Evolutionary conservation across 371 early-diverging fungal species (phyloP).

Genomic region (Mucor mucedo): DNA sequence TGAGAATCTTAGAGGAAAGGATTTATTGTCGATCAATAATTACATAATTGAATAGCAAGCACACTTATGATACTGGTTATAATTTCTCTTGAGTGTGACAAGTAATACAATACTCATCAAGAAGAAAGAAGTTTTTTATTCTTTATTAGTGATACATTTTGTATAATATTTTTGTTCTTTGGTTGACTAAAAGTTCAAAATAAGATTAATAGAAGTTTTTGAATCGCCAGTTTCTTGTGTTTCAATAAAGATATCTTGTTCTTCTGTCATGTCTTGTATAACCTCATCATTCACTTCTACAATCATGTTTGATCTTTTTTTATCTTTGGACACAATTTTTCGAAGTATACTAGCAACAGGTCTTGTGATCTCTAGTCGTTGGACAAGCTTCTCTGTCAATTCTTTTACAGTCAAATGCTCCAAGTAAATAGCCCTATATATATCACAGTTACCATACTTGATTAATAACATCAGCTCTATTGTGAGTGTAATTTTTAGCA

Average conservation of each 20-base stretch:
- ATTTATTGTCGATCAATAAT: too few relatives aligned
- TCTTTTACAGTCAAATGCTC: conserved; percentile 56
- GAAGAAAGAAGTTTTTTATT: too few relatives aligned
- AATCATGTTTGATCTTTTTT: conserved; percentile 31
- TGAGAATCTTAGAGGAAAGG: too few relatives aligned
- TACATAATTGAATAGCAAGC: too few relatives aligned
- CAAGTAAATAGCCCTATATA: conserved; percentile 57
- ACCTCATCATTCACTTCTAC: conserved; percentile 58
- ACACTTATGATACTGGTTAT: too few relatives aligned
- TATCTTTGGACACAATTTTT: conserved; percentile 26
- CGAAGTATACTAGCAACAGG: conserved; percentile 21
- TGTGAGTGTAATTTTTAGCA: conserved; percentile 7
- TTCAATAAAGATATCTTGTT: conserved; percentile 57
- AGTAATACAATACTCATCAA: too few relatives aligned
- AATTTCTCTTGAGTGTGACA: too few relatives aligned
- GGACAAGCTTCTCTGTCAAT: conserved; percentile 39
- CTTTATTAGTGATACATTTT: too few relatives aligned
- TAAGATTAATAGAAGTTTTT: conserved; percentile 5
- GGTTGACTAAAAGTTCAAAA: conserved; percentile 12
- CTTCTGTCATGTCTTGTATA: conserved; percentile 59
- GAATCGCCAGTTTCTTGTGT: conserved; percentile 43
- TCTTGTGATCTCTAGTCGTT: conserved; percentile 46
- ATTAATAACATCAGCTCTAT: conserved; percentile 54
- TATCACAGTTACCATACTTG: conserved; percentile 45
- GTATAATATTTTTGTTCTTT: too few relatives aligned